A percentile compares a stretch with the other conserved stretches of the same genome.
phyloP scores from a whole-genome alignment of 1,284 basidiomycete genomes.

The Rhodotorula sp. region DNA sequence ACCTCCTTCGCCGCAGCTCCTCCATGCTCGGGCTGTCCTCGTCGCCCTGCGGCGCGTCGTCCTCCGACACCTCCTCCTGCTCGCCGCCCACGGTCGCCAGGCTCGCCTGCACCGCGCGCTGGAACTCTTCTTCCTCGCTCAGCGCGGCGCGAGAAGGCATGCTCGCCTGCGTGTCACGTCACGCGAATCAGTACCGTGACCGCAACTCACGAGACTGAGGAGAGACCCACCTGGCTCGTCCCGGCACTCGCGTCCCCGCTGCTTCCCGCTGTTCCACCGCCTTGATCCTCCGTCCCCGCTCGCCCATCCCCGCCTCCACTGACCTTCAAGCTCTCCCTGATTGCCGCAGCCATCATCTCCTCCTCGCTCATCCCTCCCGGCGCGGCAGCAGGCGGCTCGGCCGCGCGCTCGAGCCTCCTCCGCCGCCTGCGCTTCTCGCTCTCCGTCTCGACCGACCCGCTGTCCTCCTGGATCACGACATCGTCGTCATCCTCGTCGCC shows the following conservation, averaged over 20 bases:
- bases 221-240: conserved; percentile 21
- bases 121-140: conserved; percentile 70
- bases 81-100: conserved; percentile 60
- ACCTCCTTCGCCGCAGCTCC: conserved; percentile 70
- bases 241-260: conserved; percentile 1
- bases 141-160: conserved; percentile 19
- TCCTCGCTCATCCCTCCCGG: conserved; percentile 45
- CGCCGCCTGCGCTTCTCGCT: conserved; percentile 44
- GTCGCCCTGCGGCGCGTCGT: conserved; percentile 42
- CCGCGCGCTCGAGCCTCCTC: conserved; percentile 4
- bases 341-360: conserved; percentile 48
- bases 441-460: conserved; percentile 23
- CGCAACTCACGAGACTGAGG: too few relatives aligned
- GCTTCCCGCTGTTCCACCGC: background rate
- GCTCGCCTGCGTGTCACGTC: background rate
- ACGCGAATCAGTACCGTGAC: too few relatives aligned
- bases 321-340: conserved; percentile 50
- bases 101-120: conserved; percentile 69
- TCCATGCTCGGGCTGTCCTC: conserved; percentile 61
- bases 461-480: conserved; percentile 21
- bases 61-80: conserved; percentile 29
- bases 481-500: conserved; percentile 19
- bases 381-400: background rate
- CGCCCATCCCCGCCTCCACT: conserved; percentile 35
- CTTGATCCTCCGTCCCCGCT: background rate